Conservation (phyloP, 2,329 filamentous ascomycete species). For the Apiospora aurea region DNA sequence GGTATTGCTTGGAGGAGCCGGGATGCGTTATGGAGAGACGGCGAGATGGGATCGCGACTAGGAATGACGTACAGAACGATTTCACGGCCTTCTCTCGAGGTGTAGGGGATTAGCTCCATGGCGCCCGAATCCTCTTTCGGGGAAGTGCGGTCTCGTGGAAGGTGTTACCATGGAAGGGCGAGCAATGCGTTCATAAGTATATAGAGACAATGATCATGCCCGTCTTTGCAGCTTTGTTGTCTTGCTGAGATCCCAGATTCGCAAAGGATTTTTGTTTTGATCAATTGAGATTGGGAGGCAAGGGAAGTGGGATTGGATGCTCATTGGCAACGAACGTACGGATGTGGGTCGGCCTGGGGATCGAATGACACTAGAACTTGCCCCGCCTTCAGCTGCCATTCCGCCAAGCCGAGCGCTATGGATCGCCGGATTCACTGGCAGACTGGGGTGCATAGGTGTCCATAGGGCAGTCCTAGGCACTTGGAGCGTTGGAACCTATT, state of each 20-base stretch:
- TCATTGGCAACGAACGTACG: neutral
- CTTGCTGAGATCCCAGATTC: neutral
- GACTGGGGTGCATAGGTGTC: neutral
- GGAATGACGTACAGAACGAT: slow-evolving; percentile 74
- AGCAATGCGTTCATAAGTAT: neutral
- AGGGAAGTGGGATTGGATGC: slow-evolving; percentile 4
- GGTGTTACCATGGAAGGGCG: neutral
- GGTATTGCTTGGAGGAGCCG: neutral
- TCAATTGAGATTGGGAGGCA: slow-evolving; percentile 9
- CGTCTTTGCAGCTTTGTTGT: neutral
- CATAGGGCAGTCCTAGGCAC: neutral
- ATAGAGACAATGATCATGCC: neutral
- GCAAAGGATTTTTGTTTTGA: slow-evolving; percentile 11
- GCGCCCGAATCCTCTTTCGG: neutral
- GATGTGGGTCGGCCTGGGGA: neutral
- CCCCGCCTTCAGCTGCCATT: slow-evolving; percentile 6
- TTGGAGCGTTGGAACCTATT: neutral
- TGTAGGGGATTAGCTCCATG: slow-evolving; percentile 79
- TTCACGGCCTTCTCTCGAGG: slow-evolving; percentile 75
- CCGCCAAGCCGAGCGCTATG: neutral
- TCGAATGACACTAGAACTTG: slow-evolving; percentile 17
- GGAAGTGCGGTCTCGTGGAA: neutral
- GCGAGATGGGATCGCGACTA: neutral
- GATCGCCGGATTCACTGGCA: neutral
- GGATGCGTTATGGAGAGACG: neutral